These are phyloP conservation scores for Penicillium odoratum DNA, from an alignment of 495 filamentous ascomycete species.

Conservation along the genomic window DNA sequence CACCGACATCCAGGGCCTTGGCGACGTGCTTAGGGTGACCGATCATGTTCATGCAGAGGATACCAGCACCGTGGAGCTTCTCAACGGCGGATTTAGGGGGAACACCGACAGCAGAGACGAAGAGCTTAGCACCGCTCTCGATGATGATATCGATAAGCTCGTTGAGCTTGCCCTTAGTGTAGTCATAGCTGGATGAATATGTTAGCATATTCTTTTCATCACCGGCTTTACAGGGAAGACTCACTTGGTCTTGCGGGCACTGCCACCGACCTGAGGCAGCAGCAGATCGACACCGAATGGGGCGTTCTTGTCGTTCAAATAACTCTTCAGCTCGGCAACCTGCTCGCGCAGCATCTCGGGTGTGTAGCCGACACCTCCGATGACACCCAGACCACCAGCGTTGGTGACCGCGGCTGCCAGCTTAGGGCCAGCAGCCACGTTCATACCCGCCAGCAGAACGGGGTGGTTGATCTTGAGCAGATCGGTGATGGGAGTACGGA, in stretches of 20 bases:
- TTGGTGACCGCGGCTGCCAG: slow-evolving; percentile 97
- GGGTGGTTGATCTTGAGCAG: slow-evolving; percentile 97
- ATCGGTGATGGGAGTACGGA: slow-evolving; percentile 88
- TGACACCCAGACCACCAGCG: slow-evolving; percentile 93
- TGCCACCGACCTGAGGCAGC: slow-evolving; percentile 91
- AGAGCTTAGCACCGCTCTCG: slow-evolving; percentile 83
- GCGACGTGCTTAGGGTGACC: slow-evolving; percentile 98
- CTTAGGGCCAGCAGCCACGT: slow-evolving; percentile 96
- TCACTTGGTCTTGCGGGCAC: slow-evolving; percentile 91
- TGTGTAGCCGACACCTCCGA: slow-evolving; percentile 95
- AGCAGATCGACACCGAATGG: slow-evolving; percentile 97
- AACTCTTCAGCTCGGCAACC: slow-evolving; percentile 90
- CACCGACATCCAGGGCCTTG: slow-evolving; percentile 87
- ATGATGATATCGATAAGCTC: slow-evolving; percentile 91
- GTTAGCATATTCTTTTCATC: slow-evolving; percentile 18
- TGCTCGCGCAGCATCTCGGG: slow-evolving; percentile 96
- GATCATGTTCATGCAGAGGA: slow-evolving; percentile 99
- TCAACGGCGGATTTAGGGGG: slow-evolving; percentile 88
- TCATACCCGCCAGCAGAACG: slow-evolving; percentile 95
- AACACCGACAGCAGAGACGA: slow-evolving; percentile 95
- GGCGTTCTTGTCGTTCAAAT: slow-evolving; percentile 89
- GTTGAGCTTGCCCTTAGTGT: slow-evolving; percentile 97
- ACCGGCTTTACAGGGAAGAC: background rate
- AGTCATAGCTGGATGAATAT: slow-evolving; percentile 76
- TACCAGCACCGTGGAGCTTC: slow-evolving; percentile 77